phyloP scores from a whole-genome alignment of 768 basidiomycete genomes.

The Fomitopsis pulvina region DNA sequence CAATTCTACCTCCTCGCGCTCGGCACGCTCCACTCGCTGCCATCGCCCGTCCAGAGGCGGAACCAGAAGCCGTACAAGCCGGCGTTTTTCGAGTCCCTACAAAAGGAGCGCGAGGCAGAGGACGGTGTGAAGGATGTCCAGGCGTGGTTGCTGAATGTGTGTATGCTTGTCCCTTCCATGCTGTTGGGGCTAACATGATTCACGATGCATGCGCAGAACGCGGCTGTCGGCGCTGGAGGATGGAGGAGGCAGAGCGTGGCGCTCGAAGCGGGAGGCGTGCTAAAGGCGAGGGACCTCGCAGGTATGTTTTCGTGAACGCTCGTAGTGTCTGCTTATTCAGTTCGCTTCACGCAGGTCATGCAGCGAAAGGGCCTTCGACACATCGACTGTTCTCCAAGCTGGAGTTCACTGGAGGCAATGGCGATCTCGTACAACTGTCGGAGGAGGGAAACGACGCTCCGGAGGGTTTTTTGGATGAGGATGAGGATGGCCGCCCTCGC shows the following conservation, averaged over 20 bases:
- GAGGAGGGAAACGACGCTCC: constrained; percentile 11
- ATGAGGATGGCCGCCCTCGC: constrained; percentile 24
- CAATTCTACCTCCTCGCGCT: constrained; percentile 79
- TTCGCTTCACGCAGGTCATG: background rate
- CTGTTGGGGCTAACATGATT: background rate
- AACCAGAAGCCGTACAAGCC: constrained; percentile 87
- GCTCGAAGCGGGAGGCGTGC: constrained; percentile 51
- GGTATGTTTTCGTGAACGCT: constrained; percentile 18
- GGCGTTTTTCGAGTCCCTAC: constrained; percentile 66
- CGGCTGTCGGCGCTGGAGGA: constrained; percentile 21
- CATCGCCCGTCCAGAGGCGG: constrained; percentile 73
- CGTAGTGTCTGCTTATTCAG: background rate
- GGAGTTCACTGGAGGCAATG: constrained; percentile 28
- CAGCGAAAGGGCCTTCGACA: constrained; percentile 16
- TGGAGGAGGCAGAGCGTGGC: constrained; percentile 50
- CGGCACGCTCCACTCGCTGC: constrained; percentile 83
- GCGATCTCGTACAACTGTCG: constrained; percentile 16
- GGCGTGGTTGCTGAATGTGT: constrained; percentile 45
- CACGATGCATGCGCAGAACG: background rate
- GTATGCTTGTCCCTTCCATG: background rate
- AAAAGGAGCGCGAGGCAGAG: constrained; percentile 52
- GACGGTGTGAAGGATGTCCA: constrained; percentile 50
- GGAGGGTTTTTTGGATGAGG: constrained; percentile 15
- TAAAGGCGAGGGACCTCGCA: constrained; percentile 40
- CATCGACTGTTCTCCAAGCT: constrained; percentile 50